Base-by-base conservation (phyloP, 257 asterid genomes). In the Asclepias syriaca region DNA sequence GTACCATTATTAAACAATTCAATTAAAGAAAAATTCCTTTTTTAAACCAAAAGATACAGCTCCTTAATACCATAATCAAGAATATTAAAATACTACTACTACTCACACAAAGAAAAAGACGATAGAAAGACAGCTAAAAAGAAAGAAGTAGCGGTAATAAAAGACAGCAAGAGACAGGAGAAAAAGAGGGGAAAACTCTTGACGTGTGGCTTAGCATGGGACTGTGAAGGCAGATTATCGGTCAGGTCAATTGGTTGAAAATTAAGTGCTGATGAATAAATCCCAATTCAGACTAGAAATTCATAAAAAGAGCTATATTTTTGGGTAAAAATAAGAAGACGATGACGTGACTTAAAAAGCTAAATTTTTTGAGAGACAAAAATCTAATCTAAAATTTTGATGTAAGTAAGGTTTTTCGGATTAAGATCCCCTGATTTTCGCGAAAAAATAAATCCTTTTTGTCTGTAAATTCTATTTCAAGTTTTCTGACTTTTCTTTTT, bases 61-160 rank as follows among this genome's bases (percentile, higher is more conserved):
- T 65, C 53, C 21, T 27, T n/a, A 29, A 15, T 65, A 61, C 54
- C 19, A 50, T 40, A 40, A 24, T 22, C 19, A 67, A 60, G 11
- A 29, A 3, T 60, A 10, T 15, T 3, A 60, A 61, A 63, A 15
- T 43, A 43, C 10, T 43, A 43, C 48, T 43, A 48, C 27, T n/a
- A 4, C 1, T 54, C 59, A 19, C 27, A 39, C 24, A 54, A 40
- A 40, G 37, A 40, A 18, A 59, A 8, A 65, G 19, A 32, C 21
- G 64, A 65, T 34, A 72, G 76, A 67, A 21, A 50, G 65, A 63
- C 21, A 56, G 77, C 66, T 24, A 66, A 71, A 77, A 55, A 69
- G 53, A 34, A 60, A 63, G 0, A 22, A 22, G 3, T 1, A 3
- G 16, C 7, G 19, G 64, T 2, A 6, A 21, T 22, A 57, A 56